Evolutionary conservation across 228 moss, liverwort and hornwort genomes (phyloP).

Genomic region (Sphagnum fallax): DNA sequence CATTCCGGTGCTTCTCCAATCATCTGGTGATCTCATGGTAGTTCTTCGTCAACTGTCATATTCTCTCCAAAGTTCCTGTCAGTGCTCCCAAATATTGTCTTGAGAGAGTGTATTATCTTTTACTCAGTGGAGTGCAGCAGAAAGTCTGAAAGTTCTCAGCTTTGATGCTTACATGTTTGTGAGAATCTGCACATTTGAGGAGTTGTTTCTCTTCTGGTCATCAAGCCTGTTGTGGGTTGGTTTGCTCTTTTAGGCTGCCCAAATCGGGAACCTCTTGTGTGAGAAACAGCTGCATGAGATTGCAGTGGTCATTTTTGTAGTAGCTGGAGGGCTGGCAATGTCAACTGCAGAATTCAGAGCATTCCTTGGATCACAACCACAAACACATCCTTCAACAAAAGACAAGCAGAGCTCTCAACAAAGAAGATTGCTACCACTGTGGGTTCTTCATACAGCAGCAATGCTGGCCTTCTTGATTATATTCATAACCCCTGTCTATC

Average conservation of each 20-base stretch:
- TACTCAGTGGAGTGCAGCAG: background rate
- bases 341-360: conserved; percentile 27
- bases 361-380: conserved; percentile 12
- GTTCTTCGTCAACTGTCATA: conserved; percentile 1
- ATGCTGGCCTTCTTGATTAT: conserved; percentile 38
- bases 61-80: background rate
- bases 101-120: background rate
- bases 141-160: background rate
- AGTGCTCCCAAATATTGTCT: background rate
- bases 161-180: background rate
- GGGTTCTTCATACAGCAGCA: conserved; percentile 47
- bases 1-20: conserved; percentile 29
- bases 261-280: conserved; percentile 29
- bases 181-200: background rate
- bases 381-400: background rate
- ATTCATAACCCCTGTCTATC: conserved; percentile 46
- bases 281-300: conserved; percentile 20
- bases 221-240: background rate
- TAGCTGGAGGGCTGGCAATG: conserved; percentile 37
- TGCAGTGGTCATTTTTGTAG: conserved; percentile 34
- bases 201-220: background rate
- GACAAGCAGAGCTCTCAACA: background rate
- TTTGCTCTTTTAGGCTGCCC: conserved; percentile 25
- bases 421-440: conserved; percentile 27
- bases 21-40: conserved; percentile 38